Base-by-base conservation (phyloP, 2,329 filamentous ascomycete genomes). In the Alternaria postmessia region DNA sequence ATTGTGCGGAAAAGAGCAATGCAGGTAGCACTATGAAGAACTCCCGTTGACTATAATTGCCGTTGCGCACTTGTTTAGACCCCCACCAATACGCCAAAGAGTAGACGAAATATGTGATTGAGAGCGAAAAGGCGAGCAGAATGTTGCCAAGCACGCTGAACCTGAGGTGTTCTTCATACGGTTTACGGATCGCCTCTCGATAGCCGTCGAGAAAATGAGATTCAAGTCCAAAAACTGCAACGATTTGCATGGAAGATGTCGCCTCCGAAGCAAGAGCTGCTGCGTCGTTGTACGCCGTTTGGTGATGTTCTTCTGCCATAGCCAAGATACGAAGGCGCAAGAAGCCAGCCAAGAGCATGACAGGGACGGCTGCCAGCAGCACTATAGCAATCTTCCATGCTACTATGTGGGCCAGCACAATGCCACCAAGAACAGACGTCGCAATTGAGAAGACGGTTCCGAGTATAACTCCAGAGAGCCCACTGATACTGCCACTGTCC, bases 241-340 rank as follows among this genome's bases (percentile, higher is more conserved):
- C 84, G 28, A 89, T 91, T 66, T 88, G 87, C 75, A 90, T 88
- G 1, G 85, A 86, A 53, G 86, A 84, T 51, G 89, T 87, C 1
- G 89, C 88, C 66, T 92, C 89, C 6, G 88, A 87, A 1, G 88
- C 88, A 52, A 91, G 84, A 5, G 85, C 83, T 16, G 89, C 86
- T 2, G 89, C 88, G 43, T 84, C 83, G 7, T 86, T 83, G 66
- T 89, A 92, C 3, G 89, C 88, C 24, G 84, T 85, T 41, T 88
- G 85, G 65, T 91, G 88, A 14, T 85, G 84, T 56, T 86, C 83
- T 62, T 91, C 87, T 48, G 89, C 88, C 38, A 84, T 82, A 3
- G 86, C 84, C 14, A 85, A 74, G 4, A 84, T 79, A 5, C 81
- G 78, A 11, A 85, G 75, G 41, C 83, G 78, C 20, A 82, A 69